Evolutionary conservation across 148 eudicot species (phyloP).

Genomic region (Mesembryanthemum crystallinum): DNA sequence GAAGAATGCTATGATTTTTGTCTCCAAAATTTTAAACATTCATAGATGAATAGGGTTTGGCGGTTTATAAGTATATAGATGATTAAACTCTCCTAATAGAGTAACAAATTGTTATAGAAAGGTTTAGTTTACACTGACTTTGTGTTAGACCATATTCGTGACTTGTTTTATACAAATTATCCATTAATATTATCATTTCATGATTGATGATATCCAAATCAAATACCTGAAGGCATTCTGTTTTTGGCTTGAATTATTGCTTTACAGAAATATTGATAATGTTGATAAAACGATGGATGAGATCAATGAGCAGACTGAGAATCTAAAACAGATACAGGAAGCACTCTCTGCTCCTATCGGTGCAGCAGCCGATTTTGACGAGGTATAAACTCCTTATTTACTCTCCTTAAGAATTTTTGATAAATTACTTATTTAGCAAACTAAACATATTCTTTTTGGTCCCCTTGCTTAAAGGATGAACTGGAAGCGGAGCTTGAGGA

Average conservation of each 20-base stretch:
- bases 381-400: constrained; percentile 29
- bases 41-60: too few species aligned
- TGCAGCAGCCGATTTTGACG: constrained; percentile 58
- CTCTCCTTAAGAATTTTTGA: not conserved
- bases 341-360: constrained; percentile 59
- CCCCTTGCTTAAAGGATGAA: constrained; percentile 43
- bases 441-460: not conserved
- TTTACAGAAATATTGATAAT: constrained; percentile 61
- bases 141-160: not conserved
- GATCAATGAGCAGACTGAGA: constrained; percentile 70
- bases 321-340: constrained; percentile 61
- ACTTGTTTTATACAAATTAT: not conserved
- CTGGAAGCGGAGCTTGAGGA: constrained; percentile 70
- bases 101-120: too few species aligned
- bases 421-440: not conserved
- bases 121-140: not conserved
- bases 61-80: too few species aligned
- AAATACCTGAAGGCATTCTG: not conserved
- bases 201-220: not conserved
- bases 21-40: too few species aligned
- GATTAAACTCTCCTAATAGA: too few species aligned
- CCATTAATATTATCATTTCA: not conserved
- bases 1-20: too few species aligned
- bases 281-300: constrained; percentile 83
- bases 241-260: not conserved